Conservation (phyloP, 2,329 filamentous ascomycete genomes). For the Paramyrothecium sp. region DNA sequence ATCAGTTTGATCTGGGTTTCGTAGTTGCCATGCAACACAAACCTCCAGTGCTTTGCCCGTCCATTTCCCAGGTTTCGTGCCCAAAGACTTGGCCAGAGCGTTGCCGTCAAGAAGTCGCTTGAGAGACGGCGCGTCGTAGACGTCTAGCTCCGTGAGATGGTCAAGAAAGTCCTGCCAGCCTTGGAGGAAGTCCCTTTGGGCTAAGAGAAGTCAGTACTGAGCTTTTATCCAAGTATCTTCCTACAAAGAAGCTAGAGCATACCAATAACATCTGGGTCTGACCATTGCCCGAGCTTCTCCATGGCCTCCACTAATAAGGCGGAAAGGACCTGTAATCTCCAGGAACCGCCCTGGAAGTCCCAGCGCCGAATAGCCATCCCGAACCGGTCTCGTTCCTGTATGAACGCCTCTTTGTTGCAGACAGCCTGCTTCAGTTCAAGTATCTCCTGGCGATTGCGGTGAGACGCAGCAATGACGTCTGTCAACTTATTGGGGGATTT, state of each 20-base stretch:
- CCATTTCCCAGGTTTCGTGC: slow-evolving; percentile 77
- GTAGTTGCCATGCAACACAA: slow-evolving; percentile 84
- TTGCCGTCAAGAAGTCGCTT: slow-evolving; percentile 73
- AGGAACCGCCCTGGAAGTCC: slow-evolving; percentile 62
- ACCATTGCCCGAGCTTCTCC: slow-evolving; percentile 32
- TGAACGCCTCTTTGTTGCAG: slow-evolving; percentile 40
- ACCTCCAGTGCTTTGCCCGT: slow-evolving; percentile 76
- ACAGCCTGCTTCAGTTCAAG: slow-evolving; percentile 56
- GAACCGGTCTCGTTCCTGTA: slow-evolving; percentile 58
- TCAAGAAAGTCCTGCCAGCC: slow-evolving; percentile 57
- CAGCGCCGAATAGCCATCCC: slow-evolving; percentile 74
- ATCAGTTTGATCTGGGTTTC: slow-evolving; percentile 68
- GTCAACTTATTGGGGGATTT: slow-evolving; percentile 75
- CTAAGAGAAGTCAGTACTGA: slow-evolving; percentile 21
- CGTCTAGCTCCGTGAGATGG: slow-evolving; percentile 51
- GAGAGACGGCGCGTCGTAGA: slow-evolving; percentile 56
- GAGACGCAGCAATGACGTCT: slow-evolving; percentile 63
- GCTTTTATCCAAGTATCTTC: neutral
- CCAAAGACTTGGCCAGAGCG: slow-evolving; percentile 66
- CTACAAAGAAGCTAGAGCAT: slow-evolving; percentile 18
- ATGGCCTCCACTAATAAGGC: slow-evolving; percentile 64
- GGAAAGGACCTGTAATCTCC: slow-evolving; percentile 70
- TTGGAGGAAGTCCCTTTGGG: slow-evolving; percentile 42
- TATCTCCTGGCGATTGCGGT: slow-evolving; percentile 64
- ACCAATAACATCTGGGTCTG: slow-evolving; percentile 30